Percentiles rank a stretch among this genome's conserved stretches.
phyloP scores from a whole-genome alignment of 2,329 filamentous ascomycete genomes.

The Dactylellina parvicollis region DNA sequence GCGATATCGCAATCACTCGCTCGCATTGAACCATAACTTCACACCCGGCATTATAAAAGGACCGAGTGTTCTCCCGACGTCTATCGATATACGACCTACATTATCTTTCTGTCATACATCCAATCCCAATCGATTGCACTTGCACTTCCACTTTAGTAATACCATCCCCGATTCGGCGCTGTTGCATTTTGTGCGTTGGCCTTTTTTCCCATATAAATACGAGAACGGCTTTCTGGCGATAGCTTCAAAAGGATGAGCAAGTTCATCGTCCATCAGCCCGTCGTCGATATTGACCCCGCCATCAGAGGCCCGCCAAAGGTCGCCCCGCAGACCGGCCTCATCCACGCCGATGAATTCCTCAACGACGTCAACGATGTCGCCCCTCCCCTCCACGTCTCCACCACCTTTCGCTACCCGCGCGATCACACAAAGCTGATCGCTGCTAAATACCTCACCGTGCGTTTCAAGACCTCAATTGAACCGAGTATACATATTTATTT shows the following conservation, averaged over 20 bases:
- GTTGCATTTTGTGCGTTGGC: conserved; percentile 52
- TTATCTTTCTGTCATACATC: too few species aligned
- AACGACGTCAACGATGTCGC: conserved; percentile 76
- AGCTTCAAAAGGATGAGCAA: conserved; percentile 26
- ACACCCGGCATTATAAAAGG: background rate
- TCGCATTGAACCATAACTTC: background rate
- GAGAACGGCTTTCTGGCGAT: too few species aligned
- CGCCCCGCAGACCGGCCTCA: conserved; percentile 20
- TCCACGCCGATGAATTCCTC: conserved; percentile 80
- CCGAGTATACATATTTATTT: conserved; percentile 22
- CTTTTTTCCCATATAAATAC: too few species aligned
- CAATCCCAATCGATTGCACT: too few species aligned
- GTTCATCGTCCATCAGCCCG: conserved; percentile 37
- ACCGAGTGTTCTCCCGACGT: too few species aligned
- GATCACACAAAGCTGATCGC: conserved; percentile 74
- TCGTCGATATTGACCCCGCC: background rate
- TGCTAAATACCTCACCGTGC: conserved; percentile 58
- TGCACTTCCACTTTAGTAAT: too few species aligned
- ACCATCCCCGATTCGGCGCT: conserved; percentile 5
- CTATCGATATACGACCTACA: too few species aligned
- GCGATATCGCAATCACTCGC: background rate
- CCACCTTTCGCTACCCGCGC: conserved; percentile 82
- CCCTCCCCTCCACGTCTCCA: conserved; percentile 88
- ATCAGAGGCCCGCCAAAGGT: background rate
- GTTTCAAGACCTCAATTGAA: background rate